Evolutionary conservation across 768 basidiomycete species (phyloP), one percentile per base, ranked within the genome.

Genomic region (Rhizopogon salebrosus): DNA sequence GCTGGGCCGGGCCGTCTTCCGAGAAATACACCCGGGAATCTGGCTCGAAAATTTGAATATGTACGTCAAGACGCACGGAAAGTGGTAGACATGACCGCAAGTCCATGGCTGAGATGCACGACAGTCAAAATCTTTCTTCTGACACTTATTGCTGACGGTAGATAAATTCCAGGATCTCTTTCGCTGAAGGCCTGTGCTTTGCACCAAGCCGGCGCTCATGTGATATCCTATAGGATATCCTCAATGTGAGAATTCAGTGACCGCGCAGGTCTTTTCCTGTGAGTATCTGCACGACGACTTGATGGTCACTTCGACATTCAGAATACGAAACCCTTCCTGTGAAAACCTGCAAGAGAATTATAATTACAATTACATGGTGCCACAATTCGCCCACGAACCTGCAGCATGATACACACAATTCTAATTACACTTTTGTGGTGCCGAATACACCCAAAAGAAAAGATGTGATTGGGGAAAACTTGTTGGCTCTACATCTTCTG

Each of bases 401-500:
- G 62, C 3, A 67, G 56, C 22, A 65, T 56, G 23, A 79, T 68
- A 57, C n/a, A n/a, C n/a, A n/a, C 4, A 14, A 16, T 9, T 0
- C 18, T 31, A 22, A 45, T 45, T 4, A 3, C 14, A 45, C 31
- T 45, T 10, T 6, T 8, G 14, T 9, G 8, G 7, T 31, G 0
- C 4, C 29, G 16, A 22, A 79, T 68, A 57, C 77, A 75, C 6
- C 61, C 67, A 8, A 65, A 69, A 5, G 65, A 66, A 39, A 67
- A 69, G 4, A 67, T 54, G 50, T 66, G n/a, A n/a, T n/a, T n/a
- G n/a, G n/a, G 48, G 48, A 3, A 8, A 42, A 3, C 48, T 45
- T 22, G 23, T 24, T 29, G 22, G 9, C 7, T 34, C 26, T 3
- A 39, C 48, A 8, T 45, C 36, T 5, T 50, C 37, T 16, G 38